Base-by-base conservation (phyloP, 805 yeast species). In the Yamadazyma takamatsuzukensis region DNA sequence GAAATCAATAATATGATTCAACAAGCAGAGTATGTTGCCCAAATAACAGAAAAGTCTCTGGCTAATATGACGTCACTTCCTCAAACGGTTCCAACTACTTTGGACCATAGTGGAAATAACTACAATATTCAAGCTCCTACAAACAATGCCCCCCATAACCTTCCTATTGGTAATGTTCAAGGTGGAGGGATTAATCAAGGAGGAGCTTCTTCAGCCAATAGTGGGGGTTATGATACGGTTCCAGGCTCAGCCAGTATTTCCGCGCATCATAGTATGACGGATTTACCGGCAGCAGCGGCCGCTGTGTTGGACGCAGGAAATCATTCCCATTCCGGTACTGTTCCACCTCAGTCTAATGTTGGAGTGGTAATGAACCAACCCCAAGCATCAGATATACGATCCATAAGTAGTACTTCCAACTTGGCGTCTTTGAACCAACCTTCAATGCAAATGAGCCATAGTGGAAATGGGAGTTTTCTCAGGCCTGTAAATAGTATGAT, bases 1-100 rank as follows among this genome's bases (percentile, higher is more conserved):
- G 63, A 63, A 13, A 51, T 74, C 35, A 66, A 67, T 43, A 53
- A 63, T n/a, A 41, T 74, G 2, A 41, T 75, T 15, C 59, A 53
- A 25, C 68, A 53, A 29, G 43, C 61, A 1, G 53, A 53, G 24
- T 59, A 44, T 25, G 44, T 55, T 4, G 53, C 59, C 0, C 59
- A 53, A 32, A 36, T 53, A 2, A 50, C 57, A 4, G 51, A 50
- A 12, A 47, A 48, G 13, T 36, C 42, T 5, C 56, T 43, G 21
- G 37, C 40, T 5, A 53, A 49, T 35, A 41, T 45, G 18, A 44
- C 56, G 6, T 45, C 67, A 6, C 54, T 61, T 21, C 68, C 70
- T 16, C 55, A 61, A 32, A 61, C 68, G 5, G 54, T 64, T 5
- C 70, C 70, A 4, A 61, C 69, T 10, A 59, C 64, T n/a, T 41